Conservation (phyloP, 257 asterid genomes). For the Lavandula angustifolia region DNA sequence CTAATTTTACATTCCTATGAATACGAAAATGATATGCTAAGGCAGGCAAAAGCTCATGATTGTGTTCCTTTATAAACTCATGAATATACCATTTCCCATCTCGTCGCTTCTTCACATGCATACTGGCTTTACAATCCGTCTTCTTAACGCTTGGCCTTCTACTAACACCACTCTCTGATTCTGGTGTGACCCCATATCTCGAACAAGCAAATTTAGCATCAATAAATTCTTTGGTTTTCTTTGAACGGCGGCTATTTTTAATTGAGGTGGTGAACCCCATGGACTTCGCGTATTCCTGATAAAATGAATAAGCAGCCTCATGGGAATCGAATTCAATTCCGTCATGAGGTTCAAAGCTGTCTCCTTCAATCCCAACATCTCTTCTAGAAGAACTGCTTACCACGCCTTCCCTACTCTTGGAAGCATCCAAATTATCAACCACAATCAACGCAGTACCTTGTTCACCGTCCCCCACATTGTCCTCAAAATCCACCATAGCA, state of each 20-base stretch:
- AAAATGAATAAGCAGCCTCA: conserved; percentile 84
- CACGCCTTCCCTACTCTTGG: conserved; percentile 44
- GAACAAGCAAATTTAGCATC: conserved; percentile 97
- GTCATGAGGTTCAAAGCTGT: conserved; percentile 66
- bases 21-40: conserved; percentile 91
- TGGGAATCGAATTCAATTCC: conserved; percentile 91
- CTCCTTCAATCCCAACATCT: conserved; percentile 51
- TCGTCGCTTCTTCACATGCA: conserved; percentile 89
- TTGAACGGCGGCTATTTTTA: conserved; percentile 93
- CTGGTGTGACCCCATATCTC: conserved; percentile 91
- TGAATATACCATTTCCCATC: conserved; percentile 95
- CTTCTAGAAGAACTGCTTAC: conserved; percentile 40
- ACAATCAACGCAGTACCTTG: conserved; percentile 40
- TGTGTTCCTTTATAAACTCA: conserved; percentile 86
- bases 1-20: conserved; percentile 80
- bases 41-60: conserved; percentile 97
- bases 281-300: conserved; percentile 95
- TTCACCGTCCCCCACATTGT: conserved; percentile 43
- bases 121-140: conserved; percentile 95
- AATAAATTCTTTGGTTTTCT: conserved; percentile 90
- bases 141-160: conserved; percentile 80
- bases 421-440: conserved; percentile 49
- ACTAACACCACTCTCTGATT: conserved; percentile 73
- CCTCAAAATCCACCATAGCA: conserved; percentile 58
- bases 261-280: conserved; percentile 99